A percentile compares a stretch with the other conserved stretches of the same genome.
Conservation (phyloP, 441 rosid species). For the Monsonia emarginata region DNA sequence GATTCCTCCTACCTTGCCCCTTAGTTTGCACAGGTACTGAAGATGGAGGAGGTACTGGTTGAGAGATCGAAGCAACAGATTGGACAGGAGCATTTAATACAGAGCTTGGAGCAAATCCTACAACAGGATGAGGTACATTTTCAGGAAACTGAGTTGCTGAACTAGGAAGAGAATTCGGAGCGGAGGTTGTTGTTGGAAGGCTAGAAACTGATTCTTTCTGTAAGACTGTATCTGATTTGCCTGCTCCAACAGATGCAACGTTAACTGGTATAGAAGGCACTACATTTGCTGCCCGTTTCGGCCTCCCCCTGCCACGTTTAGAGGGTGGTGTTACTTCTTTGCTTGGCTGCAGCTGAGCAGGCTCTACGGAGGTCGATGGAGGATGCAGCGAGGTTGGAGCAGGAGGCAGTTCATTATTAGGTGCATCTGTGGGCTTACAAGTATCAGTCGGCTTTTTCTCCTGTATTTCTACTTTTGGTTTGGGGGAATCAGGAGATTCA, state of each 20-base stretch:
- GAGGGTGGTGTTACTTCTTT: slow-evolving; percentile 63
- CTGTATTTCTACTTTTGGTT: slow-evolving; percentile 40
- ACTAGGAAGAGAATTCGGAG: slow-evolving; percentile 22
- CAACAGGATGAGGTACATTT: slow-evolving; percentile 16
- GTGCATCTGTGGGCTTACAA: slow-evolving; percentile 20
- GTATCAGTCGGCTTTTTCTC: slow-evolving; percentile 34
- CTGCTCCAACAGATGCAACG: slow-evolving; percentile 29
- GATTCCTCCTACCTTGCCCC: slow-evolving; percentile 45
- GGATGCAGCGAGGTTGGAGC: slow-evolving; percentile 21
- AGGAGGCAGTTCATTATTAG: slow-evolving; percentile 27
- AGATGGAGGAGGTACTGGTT: slow-evolving; percentile 21
- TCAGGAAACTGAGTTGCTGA: slow-evolving; percentile 20
- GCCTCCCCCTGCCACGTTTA: slow-evolving; percentile 95
- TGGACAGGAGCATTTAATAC: slow-evolving; percentile 24
- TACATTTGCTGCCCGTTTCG: slow-evolving; percentile 51
- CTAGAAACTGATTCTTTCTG: slow-evolving; percentile 32
- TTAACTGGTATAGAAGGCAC: slow-evolving; percentile 28
- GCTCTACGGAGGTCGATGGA: slow-evolving; percentile 22
- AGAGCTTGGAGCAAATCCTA: slow-evolving; percentile 23
- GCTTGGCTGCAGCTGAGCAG: slow-evolving; percentile 30
- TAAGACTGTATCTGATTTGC: slow-evolving; percentile 28
- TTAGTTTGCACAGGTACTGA: slow-evolving; percentile 30
- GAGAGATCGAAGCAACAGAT: slow-evolving; percentile 28
- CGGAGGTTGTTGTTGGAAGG: slow-evolving; percentile 24
- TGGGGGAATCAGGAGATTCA: slow-evolving; percentile 64